Evolutionary conservation across 495 filamentous ascomycete species (phyloP).

Genomic region (Aspergillus olivimuriae): DNA sequence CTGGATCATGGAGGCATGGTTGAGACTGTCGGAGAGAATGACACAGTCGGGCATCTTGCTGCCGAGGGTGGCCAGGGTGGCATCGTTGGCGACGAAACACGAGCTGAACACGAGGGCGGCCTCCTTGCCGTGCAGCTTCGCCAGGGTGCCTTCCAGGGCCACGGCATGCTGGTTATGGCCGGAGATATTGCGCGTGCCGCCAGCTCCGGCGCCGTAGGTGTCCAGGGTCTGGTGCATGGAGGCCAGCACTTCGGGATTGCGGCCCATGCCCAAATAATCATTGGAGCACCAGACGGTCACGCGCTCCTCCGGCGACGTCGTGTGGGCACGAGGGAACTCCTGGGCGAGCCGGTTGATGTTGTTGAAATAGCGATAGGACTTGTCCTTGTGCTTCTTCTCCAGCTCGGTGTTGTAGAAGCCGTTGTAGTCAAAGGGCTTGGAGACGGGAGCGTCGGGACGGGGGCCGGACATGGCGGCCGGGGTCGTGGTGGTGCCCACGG

Average conservation of each 20-base stretch:
- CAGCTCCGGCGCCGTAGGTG: constrained; percentile 89
- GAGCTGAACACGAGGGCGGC: constrained; percentile 90
- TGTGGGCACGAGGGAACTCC: constrained; percentile 93
- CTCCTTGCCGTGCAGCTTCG: constrained; percentile 88
- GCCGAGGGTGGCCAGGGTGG: constrained; percentile 89
- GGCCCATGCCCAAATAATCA: constrained; percentile 96
- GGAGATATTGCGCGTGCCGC: constrained; percentile 95
- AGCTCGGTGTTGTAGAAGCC: constrained; percentile 82
- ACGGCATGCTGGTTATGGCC: constrained; percentile 96
- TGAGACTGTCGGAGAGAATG: constrained; percentile 88
- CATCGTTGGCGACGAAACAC: constrained; percentile 97
- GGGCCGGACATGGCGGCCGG: constrained; percentile 19
- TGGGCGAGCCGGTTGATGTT: constrained; percentile 98
- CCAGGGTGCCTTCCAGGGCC: constrained; percentile 72
- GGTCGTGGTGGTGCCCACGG: not conserved
- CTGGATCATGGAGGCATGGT: constrained; percentile 99
- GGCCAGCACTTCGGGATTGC: constrained; percentile 80
- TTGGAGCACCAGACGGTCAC: constrained; percentile 99
- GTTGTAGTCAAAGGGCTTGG: constrained; percentile 76
- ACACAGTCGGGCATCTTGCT: constrained; percentile 96
- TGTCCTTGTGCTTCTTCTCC: constrained; percentile 99
- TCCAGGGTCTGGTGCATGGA: constrained; percentile 93
- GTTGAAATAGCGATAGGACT: constrained; percentile 99
- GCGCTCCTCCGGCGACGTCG: constrained; percentile 73
- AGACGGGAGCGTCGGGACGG: constrained; percentile 36